Conservation (phyloP, 345 rosid genomes). For the Eucalyptus shirleyi region DNA sequence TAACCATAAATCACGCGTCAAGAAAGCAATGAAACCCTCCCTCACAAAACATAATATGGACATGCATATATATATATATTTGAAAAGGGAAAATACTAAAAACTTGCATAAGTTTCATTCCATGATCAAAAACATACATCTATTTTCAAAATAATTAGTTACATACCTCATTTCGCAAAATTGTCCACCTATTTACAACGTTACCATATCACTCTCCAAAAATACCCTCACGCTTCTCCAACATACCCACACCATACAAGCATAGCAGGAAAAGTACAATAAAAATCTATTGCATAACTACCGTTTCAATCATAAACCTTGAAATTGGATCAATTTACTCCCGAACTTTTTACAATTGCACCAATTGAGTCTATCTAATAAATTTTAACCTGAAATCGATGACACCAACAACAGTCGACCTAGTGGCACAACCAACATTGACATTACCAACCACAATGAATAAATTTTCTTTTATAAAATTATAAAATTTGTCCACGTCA, state of each 20-base stretch:
- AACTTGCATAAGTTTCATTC: neutral
- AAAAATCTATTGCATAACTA: too few relatives aligned
- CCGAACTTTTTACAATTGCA: rapidly evolving
- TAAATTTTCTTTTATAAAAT: rapidly evolving
- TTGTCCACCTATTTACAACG: neutral
- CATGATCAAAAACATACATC: neutral
- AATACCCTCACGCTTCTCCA: neutral
- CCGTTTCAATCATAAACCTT: rapidly evolving
- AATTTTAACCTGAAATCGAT: rapidly evolving
- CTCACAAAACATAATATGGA: neutral
- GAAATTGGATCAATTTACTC: too few relatives aligned
- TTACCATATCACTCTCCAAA: neutral
- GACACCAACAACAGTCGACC: rapidly evolving
- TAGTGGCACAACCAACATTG: rapidly evolving
- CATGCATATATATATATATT: too few relatives aligned
- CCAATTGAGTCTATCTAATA: rapidly evolving
- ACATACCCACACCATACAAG: neutral
- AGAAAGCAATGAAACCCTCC: neutral
- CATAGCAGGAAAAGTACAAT: neutral
- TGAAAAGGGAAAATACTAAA: too few relatives aligned
- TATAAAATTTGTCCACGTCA: rapidly evolving
- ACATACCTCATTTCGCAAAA: neutral
- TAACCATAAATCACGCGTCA: neutral
- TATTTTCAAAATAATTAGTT: too few relatives aligned
- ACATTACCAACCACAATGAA: too few relatives aligned